phyloP scores from a whole-genome alignment of 805 yeast genomes.

The Ogataea zsoltii region DNA sequence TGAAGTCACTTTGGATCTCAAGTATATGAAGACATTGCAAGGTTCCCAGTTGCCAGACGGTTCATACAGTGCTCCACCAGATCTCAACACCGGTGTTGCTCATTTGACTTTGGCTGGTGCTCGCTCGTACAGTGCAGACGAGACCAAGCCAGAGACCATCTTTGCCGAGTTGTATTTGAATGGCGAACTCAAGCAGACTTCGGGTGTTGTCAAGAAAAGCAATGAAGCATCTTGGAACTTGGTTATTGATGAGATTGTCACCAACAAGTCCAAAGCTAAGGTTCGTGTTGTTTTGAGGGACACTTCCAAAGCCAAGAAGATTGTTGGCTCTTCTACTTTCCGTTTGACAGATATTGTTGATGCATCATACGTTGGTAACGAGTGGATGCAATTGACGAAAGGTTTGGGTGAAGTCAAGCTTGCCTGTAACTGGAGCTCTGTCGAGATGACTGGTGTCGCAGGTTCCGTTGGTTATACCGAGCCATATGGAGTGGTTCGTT shows the following conservation, averaged over 20 bases:
- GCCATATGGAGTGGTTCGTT: conserved; percentile 89
- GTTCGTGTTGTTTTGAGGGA: conserved; percentile 68
- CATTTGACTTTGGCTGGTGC: conserved; percentile 66
- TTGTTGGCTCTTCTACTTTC: conserved; percentile 60
- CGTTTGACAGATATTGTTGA: conserved; percentile 68
- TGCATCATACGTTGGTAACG: conserved; percentile 72
- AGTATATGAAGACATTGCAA: conserved; percentile 74
- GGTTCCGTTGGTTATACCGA: conserved; percentile 84
- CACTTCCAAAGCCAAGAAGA: conserved; percentile 53
- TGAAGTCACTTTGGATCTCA: conserved; percentile 63
- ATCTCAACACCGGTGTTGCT: conserved; percentile 89
- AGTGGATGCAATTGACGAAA: conserved; percentile 70
- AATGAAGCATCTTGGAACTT: conserved; percentile 69
- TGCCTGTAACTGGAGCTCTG: conserved; percentile 83
- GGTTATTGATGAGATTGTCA: conserved; percentile 60
- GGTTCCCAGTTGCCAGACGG: conserved; percentile 72
- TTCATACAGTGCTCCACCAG: conserved; percentile 82
- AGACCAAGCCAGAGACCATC: conserved; percentile 51
- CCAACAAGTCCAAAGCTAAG: conserved; percentile 67
- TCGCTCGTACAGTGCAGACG: conserved; percentile 48
- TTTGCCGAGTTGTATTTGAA: conserved; percentile 73
- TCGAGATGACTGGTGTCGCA: conserved; percentile 61
- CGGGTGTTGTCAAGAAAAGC: conserved; percentile 59
- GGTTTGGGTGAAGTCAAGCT: conserved; percentile 75
- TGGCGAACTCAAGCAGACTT: conserved; percentile 56